phyloP scores from a whole-genome alignment of 2,329 filamentous ascomycete species.

The Tolypocladium ophioglossoides region DNA sequence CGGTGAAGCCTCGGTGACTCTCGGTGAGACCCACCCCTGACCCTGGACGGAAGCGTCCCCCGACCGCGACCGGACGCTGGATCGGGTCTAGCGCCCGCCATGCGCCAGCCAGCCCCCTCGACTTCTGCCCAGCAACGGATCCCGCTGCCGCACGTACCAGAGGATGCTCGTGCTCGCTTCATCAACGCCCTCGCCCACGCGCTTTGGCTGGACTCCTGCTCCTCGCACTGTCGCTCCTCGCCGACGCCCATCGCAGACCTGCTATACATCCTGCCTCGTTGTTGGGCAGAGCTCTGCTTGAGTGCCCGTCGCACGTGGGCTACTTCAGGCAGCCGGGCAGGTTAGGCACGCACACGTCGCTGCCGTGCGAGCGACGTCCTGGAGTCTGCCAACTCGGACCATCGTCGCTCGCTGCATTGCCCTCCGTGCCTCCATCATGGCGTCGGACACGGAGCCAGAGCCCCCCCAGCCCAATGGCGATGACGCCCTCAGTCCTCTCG shows the following conservation, averaged over 20 bases:
- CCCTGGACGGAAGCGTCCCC: background rate
- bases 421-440: constrained; percentile 16
- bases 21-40: background rate
- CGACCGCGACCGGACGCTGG: background rate
- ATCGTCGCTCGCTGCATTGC: background rate
- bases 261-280: background rate
- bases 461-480: constrained; percentile 21
- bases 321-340: background rate
- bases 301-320: background rate
- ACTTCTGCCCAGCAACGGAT: background rate
- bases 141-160: background rate
- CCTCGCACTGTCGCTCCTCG: background rate
- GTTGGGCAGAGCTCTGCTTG: background rate
- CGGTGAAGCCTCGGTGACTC: background rate
- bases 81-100: constrained; percentile 1
- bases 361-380: background rate
- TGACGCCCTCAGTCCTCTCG: constrained; percentile 20
- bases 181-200: background rate
- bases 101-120: no score
- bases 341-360: background rate
- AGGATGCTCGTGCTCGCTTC: background rate
- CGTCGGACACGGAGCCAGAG: constrained; percentile 23
- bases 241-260: no score
- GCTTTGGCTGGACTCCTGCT: background rate
- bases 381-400: background rate